phyloP scores from a whole-genome alignment of 129 eudicot species.

The Artemisia tridentata region DNA sequence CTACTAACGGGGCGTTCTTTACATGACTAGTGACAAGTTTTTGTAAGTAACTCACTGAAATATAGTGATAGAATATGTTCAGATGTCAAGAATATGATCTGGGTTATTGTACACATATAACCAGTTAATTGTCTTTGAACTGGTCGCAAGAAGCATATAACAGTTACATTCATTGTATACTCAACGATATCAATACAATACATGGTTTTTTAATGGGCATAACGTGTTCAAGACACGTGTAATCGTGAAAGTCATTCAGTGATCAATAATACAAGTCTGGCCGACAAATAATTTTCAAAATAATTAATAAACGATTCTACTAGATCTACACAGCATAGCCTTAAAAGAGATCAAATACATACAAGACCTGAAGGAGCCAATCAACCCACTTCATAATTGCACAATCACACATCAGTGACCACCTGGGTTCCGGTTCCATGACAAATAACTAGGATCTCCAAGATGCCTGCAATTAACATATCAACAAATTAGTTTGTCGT shows the following conservation, averaged over 20 bases:
- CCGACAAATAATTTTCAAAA: not conserved
- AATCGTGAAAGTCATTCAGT: constrained; percentile 5
- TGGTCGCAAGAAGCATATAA: constrained; percentile 19
- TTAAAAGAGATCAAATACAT: constrained; percentile 29
- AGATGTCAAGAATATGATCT: constrained; percentile 25
- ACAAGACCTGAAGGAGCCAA: constrained; percentile 23
- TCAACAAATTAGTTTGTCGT: not conserved
- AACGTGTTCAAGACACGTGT: constrained; percentile 1
- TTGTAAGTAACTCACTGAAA: constrained; percentile 33
- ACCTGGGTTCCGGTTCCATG: constrained; percentile 92
- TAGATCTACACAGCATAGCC: constrained; percentile 16
- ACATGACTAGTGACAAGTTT: constrained; percentile 30
- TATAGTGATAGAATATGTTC: constrained; percentile 25
- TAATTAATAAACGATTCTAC: constrained; percentile 14
- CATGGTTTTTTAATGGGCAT: not conserved
- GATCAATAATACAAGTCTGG: not conserved
- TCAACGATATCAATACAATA: constrained; percentile 10
- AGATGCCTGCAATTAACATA: constrained; percentile 55
- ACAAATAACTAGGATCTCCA: constrained; percentile 87
- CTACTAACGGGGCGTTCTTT: constrained; percentile 32
- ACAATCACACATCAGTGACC: constrained; percentile 45
- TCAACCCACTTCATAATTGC: constrained; percentile 27
- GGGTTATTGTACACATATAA: constrained; percentile 16
- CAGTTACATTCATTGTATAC: constrained; percentile 6
- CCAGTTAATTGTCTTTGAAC: constrained; percentile 15